Percentiles rank a stretch among this genome's conserved stretches.
These are phyloP conservation scores for Pseudomassariella vexata DNA, from an alignment of 2,329 filamentous ascomycete species.

Conservation along the genomic window DNA sequence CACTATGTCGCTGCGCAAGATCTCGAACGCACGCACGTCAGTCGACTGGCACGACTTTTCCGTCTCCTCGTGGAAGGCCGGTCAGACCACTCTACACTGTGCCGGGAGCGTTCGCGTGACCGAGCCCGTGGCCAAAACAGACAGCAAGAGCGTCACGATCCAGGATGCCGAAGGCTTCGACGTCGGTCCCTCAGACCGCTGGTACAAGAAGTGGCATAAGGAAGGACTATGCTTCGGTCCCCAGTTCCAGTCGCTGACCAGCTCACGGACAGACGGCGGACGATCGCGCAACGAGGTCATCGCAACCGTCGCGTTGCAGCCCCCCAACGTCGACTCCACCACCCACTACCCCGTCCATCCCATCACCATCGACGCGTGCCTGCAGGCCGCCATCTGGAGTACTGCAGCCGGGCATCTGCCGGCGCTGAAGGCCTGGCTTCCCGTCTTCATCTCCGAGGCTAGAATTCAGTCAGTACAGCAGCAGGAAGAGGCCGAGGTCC, in stretches of 20 bases:
- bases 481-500: slow-evolving; percentile 1
- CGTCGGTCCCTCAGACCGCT: neutral
- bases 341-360: slow-evolving; percentile 15
- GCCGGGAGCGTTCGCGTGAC: slow-evolving; percentile 8
- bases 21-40: slow-evolving; percentile 4
- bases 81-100: slow-evolving; percentile 10
- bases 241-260: slow-evolving; percentile 7
- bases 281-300: neutral
- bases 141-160: too few relatives aligned
- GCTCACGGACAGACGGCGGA: slow-evolving; percentile 4
- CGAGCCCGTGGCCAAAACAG: too few relatives aligned
- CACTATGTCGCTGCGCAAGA: slow-evolving; percentile 4
- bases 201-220: slow-evolving; percentile 4
- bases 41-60: slow-evolving; percentile 12
- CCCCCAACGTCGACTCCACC: neutral
- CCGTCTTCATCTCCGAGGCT: slow-evolving; percentile 10
- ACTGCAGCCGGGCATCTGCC: slow-evolving; percentile 4
- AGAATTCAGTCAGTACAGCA: too few relatives aligned
- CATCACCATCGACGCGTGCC: slow-evolving; percentile 11
- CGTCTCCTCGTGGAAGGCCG: slow-evolving; percentile 9
- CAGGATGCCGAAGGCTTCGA: too few relatives aligned
- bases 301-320: neutral
- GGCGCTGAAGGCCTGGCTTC: slow-evolving; percentile 6
- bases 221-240: slow-evolving; percentile 8
- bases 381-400: slow-evolving; percentile 11